phyloP scores from a whole-genome alignment of 106 monocot genomes.

The Dendrobium nobile region DNA sequence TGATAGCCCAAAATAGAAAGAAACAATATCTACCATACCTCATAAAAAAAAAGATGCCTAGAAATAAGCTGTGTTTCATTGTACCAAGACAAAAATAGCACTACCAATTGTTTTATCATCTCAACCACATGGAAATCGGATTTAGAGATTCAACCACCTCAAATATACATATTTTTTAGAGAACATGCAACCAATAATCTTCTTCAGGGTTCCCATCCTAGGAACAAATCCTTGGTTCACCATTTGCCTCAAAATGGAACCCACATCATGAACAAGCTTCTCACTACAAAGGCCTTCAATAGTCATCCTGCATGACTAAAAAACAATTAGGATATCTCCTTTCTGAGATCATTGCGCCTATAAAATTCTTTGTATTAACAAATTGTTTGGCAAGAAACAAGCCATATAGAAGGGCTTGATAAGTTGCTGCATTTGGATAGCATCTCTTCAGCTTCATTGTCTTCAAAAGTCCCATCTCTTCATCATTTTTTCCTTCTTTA shows the following conservation, averaged over 20 bases:
- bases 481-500: conserved; percentile 39
- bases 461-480: conserved; percentile 62
- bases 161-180: not conserved
- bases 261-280: conserved; percentile 36
- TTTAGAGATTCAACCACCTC: not conserved
- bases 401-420: conserved; percentile 71
- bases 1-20: no score
- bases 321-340: conserved; percentile 46
- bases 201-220: conserved; percentile 65
- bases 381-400: conserved; percentile 35
- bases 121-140: not conserved
- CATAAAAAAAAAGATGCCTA: no score
- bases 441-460: conserved; percentile 62
- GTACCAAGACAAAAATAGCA: no score
- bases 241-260: conserved; percentile 66
- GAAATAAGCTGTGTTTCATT: no score
- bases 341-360: conserved; percentile 43
- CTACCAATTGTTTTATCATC: not conserved
- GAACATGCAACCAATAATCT: conserved; percentile 41
- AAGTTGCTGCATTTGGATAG: conserved; percentile 71
- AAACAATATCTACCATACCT: no score
- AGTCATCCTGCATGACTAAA: conserved; percentile 44
- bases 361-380: conserved; percentile 57
- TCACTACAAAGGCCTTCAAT: conserved; percentile 64
- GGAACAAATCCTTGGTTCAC: conserved; percentile 71